Conservation (phyloP, 1,284 basidiomycete species). For the Singerocomus rubriflavus region DNA sequence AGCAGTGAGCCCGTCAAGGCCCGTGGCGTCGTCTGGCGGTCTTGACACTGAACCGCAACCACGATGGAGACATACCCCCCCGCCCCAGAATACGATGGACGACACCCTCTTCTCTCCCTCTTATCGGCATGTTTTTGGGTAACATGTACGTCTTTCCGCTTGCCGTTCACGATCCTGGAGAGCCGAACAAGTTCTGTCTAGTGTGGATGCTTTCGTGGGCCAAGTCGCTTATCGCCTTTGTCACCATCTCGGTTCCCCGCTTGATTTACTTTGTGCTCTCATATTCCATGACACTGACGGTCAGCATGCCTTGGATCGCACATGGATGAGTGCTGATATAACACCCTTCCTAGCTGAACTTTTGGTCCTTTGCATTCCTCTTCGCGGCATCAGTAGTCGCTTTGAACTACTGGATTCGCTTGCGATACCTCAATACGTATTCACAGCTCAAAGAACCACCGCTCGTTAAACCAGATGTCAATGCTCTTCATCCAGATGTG, state of each 20-base stretch:
- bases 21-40: background rate
- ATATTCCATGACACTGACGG: conserved; percentile 85
- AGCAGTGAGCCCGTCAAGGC: too few relatives aligned
- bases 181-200: conserved; percentile 29
- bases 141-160: conserved; percentile 52
- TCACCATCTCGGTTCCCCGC: conserved; percentile 77
- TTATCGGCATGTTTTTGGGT: conserved; percentile 85
- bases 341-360: conserved; percentile 61
- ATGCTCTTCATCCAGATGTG: conserved; percentile 85
- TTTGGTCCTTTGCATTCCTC: conserved; percentile 82
- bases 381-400: conserved; percentile 64
- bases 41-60: conserved; percentile 7
- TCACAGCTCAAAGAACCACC: conserved; percentile 85
- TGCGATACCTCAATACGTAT: conserved; percentile 75
- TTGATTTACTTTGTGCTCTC: conserved; percentile 77
- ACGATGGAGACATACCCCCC: conserved; percentile 25
- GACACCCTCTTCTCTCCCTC: conserved; percentile 58
- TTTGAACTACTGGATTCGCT: conserved; percentile 82
- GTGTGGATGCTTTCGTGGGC: conserved; percentile 81
- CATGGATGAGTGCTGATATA: conserved; percentile 5
- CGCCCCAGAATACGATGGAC: conserved; percentile 30
- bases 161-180: conserved; percentile 1
- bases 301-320: conserved; percentile 33
- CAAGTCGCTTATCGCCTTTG: conserved; percentile 67
- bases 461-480: conserved; percentile 71